Percentiles rank a stretch among this genome's conserved stretches.
phyloP scores from a whole-genome alignment of 176 grass and related monocot genomes.

The Oryza longistaminata region DNA sequence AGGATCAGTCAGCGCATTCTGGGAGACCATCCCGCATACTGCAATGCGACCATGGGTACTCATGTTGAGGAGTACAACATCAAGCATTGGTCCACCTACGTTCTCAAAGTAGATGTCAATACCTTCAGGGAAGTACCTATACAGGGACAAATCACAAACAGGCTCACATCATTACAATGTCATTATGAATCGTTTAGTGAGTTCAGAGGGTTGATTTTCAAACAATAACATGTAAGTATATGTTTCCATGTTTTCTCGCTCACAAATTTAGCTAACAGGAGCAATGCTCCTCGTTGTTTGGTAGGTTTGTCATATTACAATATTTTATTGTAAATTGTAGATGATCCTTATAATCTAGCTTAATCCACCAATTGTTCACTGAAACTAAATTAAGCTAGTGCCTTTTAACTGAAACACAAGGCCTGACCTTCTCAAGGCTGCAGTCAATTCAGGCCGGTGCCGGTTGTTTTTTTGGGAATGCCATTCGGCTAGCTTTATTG shows the following conservation, averaged over 20 bases:
- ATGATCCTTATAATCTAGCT: neutral
- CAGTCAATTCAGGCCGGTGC: constrained; percentile 49
- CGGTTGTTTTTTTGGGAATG: too few species aligned
- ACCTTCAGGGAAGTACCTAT: constrained; percentile 70
- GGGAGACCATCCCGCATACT: constrained; percentile 63
- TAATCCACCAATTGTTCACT: neutral
- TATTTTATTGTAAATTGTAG: neutral
- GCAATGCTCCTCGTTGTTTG: too few species aligned
- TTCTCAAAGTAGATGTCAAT: constrained; percentile 95
- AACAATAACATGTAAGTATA: neutral
- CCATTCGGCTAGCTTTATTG: too few species aligned
- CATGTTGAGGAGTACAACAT: constrained; percentile 77
- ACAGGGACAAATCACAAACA: neutral
- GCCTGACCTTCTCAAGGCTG: constrained; percentile 61
- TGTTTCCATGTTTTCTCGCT: neutral
- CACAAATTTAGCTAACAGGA: neutral
- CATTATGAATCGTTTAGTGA: neutral
- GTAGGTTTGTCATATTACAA: neutral
- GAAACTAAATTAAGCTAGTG: neutral
- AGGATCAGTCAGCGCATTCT: constrained; percentile 43
- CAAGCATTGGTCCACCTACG: constrained; percentile 68
- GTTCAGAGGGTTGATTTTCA: neutral
- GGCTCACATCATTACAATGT: neutral
- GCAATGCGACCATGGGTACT: constrained; percentile 53
- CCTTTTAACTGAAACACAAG: neutral